Base-by-base conservation (phyloP, 805 yeast genomes). In the Ogataea minuta region DNA sequence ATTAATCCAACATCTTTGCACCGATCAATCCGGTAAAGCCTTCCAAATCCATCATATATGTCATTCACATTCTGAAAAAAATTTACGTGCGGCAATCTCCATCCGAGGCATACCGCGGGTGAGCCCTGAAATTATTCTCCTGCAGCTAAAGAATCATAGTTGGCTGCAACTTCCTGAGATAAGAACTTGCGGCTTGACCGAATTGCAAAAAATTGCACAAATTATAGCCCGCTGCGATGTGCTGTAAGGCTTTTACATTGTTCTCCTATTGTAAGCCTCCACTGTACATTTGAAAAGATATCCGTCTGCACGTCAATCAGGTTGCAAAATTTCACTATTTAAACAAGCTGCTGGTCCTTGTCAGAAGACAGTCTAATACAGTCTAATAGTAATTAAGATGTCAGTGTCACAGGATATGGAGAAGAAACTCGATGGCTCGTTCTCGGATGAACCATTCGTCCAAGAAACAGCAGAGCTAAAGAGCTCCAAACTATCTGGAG, bases 401-500 rank as follows among this genome's bases (percentile, higher is more conserved):
- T n/a, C n/a, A n/a, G 43, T 46, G 51, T 36, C 48, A 25, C 36
- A 41, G 12, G 48, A 45, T 35, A 53, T 43, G 12, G 53, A 73
- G 41, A 57, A 56, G 43, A 56, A 55, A 9, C 35, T 45, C 21
- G 52, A 51, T 13, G 53, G 50, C 25, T 48, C 56, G 12, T 35
- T 44, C 23, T 53, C 50, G 23, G 59, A 46, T 23, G 58, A 50
- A 20, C 45, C 50, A 3, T 50, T 46, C 31, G 48, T 50, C 28
- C 49, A 52, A 26, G 57, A 54, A 43, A 37, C 57, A 2, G 33
- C 54, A 6, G 51, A 46, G 36, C 48, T 51, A 13, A 16, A 41
- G 12, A 28, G 24, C 13, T 28, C 50, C 16, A 50, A 46, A 28
- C 23, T 37, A 28, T 15, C 37, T 9, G 45, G 48, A 19, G 16